phyloP scores from a whole-genome alignment of 306 rosid genomes.

The Fagus sylvatica region DNA sequence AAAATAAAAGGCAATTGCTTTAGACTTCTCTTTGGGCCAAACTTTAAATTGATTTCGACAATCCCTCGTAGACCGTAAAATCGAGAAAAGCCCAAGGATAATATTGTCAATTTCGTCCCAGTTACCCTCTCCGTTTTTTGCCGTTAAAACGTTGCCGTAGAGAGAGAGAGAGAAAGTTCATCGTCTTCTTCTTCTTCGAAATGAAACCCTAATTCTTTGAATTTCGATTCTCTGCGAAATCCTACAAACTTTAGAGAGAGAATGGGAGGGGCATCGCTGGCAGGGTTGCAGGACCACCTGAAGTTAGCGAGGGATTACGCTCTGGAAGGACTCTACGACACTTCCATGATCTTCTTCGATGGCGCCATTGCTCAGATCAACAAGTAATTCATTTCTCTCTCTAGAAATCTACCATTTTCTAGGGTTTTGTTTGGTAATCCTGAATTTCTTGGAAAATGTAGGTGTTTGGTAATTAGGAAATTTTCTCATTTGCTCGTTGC shows the following conservation, averaged over 20 bases:
- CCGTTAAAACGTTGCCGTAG: too few species aligned
- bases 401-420: not conserved
- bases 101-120: too few species aligned
- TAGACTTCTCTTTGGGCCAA: too few species aligned
- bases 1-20: too few species aligned
- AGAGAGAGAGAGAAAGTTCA: slow-evolving; percentile 7
- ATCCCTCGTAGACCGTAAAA: too few species aligned
- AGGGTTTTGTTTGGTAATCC: not conserved
- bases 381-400: slow-evolving; percentile 48
- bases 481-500: not conserved
- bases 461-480: not conserved
- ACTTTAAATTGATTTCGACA: too few species aligned
- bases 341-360: slow-evolving; percentile 92
- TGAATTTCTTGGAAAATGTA: slow-evolving; percentile 11
- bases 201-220: slow-evolving; percentile 2
- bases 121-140: too few species aligned
- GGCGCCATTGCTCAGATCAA: slow-evolving; percentile 98
- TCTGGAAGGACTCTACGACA: slow-evolving; percentile 86
- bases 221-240: not conserved
- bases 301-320: slow-evolving; percentile 95
- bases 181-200: slow-evolving; percentile 2
- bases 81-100: too few species aligned
- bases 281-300: slow-evolving; percentile 88
- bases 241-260: not conserved
- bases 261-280: slow-evolving; percentile 66